Evolutionary conservation across 306 rosid species (phyloP), one percentile per base, ranked within the genome.

Genomic region (Cucurbita argyrosperma): DNA sequence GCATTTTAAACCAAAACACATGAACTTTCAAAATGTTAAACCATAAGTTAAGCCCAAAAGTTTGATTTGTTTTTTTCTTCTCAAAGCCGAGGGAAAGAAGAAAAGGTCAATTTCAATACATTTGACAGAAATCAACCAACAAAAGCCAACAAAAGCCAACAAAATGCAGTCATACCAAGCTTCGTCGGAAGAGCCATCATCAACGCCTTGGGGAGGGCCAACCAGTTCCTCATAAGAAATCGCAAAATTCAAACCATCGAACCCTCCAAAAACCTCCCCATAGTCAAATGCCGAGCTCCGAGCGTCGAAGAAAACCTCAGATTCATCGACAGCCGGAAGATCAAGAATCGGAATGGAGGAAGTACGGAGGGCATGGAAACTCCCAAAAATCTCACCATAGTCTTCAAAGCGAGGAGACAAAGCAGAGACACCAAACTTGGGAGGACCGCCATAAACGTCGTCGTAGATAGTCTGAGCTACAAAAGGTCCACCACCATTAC

Each of bases 381-480:
- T 78, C 6, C 92, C 81, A 56, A 93, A 93, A 82, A 93, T 93
- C 90, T 90, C 98, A 55, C 93, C 47, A 79, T 93, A 93, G 88
- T 93, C 98, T 80, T 93, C 98, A 47, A 84, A 76, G 16, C 98
- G 90, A 7, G 98, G 98, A 6, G 96, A 90, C 75, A 93, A 91
- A 5, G 79, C 72, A 39, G 89, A 79, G 50, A 81, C 85, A 7
- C 88, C 88, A 72, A 88, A 92, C 90, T 80, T 90, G 30, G 91
- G 91, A 15, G 93, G 91, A 10, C 89, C 96, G 8, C 92, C 92
- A 74, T 93, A 87, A 6, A 93, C 96, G 80, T 90, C 96, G 80
- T 93, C 96, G 85, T 87, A 93, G 10, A 89, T 76, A 37, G 82
- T 68, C 74, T 83, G 83, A 11, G 81, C 70, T 3, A 82, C 73